A percentile compares a stretch with the other conserved stretches of the same genome.
Evolutionary conservation across 768 basidiomycete genomes (phyloP).

Genomic region (Serendipita sp.): DNA sequence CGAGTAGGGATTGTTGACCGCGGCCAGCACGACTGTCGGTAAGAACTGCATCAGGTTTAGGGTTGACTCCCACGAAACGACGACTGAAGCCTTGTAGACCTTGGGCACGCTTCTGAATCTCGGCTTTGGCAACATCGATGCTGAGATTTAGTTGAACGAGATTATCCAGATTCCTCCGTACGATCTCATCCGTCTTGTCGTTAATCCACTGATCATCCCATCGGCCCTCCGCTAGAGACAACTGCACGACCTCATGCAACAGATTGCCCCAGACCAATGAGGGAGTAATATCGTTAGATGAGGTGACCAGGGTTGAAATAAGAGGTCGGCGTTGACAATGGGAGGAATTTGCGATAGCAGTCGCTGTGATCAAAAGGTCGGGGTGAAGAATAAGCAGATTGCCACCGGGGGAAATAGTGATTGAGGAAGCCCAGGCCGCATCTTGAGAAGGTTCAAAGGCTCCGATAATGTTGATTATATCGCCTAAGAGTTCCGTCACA

Average conservation of each 20-base stretch:
- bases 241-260: constrained; percentile 81
- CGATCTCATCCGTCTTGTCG: constrained; percentile 36
- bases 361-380: constrained; percentile 81
- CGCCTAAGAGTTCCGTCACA: constrained; percentile 31
- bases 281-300: constrained; percentile 21
- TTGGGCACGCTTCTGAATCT: constrained; percentile 42
- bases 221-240: constrained; percentile 39
- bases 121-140: constrained; percentile 47
- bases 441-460: constrained; percentile 16
- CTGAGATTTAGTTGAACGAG: constrained; percentile 41
- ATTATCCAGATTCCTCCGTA: constrained; percentile 32
- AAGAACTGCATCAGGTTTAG: constrained; percentile 45
- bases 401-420: constrained; percentile 41
- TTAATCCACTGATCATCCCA: constrained; percentile 56
- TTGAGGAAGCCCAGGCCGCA: constrained; percentile 21
- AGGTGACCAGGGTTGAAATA: constrained; percentile 46
- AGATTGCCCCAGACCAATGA: constrained; percentile 76
- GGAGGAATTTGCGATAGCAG: constrained; percentile 66
- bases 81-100: constrained; percentile 49
- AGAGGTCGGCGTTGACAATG: constrained; percentile 78
- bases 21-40: constrained; percentile 44
- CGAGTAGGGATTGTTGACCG: constrained; percentile 37
- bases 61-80: constrained; percentile 36
- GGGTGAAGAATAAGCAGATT: constrained; percentile 80
- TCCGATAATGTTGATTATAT: constrained; percentile 66